Evolutionary conservation across 257 asterid genomes (phyloP), one percentile per base, ranked within the genome.

Genomic region (Scutellaria galericulata): DNA sequence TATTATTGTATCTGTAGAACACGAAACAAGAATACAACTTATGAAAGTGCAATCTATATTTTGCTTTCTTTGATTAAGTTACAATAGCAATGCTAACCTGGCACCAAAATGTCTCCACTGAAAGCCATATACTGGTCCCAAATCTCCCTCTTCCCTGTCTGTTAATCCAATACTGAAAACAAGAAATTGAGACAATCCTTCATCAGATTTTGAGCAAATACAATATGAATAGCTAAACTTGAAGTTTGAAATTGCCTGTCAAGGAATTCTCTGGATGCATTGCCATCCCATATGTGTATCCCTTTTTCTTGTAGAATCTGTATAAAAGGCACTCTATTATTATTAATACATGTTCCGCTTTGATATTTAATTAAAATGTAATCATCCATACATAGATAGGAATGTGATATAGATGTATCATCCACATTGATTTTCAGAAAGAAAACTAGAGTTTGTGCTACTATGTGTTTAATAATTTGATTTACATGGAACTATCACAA

Each of bases 101-200:
- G 96, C 94, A 72, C 97, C 96, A 75, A 85, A 90, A 75, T 90
- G 96, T 79, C 96, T 81, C 97, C 96, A 90, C 66, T 90, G 96
- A 73, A 90, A 90, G 15, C 97, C 96, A 37, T 90, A 90, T 27
- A 90, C 82, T 1, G 96, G 96, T 9, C 97, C 97, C 70, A 88
- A 66, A 80, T 90, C 97, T 64, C 92, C 97, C 73, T 81, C 96
- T 79, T 90, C 96, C 79, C 97, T 77, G 60, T 87, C 93, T 48
- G 56, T 69, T 74, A 90, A 75, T 20, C 88, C 93, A 52, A 85
- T 79, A 71, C 97, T 88, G 89, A 35, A 79, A 6, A 59, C 61
- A 63, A 59, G 56, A 62, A 56, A 39, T 35, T 2, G 51, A 46
- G 15, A 39, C 2, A 39, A 27, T 6, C 7, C 64, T 18, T 72